phyloP scores from a whole-genome alignment of 2,329 filamentous ascomycete species.

The Fusarium pininemorale region DNA sequence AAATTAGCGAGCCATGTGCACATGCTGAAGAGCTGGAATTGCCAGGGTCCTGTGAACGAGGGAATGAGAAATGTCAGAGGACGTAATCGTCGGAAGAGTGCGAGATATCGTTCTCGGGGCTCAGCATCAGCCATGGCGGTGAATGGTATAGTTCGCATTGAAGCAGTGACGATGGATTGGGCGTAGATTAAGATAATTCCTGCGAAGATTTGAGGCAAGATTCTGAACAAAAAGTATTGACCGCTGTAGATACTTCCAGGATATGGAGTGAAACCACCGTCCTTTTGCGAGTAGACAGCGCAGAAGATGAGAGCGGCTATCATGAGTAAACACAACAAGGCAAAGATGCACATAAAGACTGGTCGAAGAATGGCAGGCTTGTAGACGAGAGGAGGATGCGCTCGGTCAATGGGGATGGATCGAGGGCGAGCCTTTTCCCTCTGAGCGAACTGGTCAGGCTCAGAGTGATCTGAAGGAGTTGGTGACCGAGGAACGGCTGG shows the following conservation, averaged over 20 bases:
- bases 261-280: slow-evolving; percentile 75
- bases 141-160: slow-evolving; percentile 83
- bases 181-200: slow-evolving; percentile 78
- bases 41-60: slow-evolving; percentile 67
- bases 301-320: slow-evolving; percentile 76
- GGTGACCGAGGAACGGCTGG: slow-evolving; percentile 15
- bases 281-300: slow-evolving; percentile 71
- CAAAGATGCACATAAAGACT: slow-evolving; percentile 68
- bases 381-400: slow-evolving; percentile 68
- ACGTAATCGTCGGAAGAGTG: slow-evolving; percentile 74
- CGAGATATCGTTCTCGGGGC: slow-evolving; percentile 66
- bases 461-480: slow-evolving; percentile 24
- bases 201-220: slow-evolving; percentile 82
- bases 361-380: slow-evolving; percentile 77
- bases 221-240: slow-evolving; percentile 86
- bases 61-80: slow-evolving; percentile 74
- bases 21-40: slow-evolving; percentile 72
- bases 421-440: slow-evolving; percentile 46
- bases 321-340: slow-evolving; percentile 73
- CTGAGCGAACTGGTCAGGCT: slow-evolving; percentile 18
- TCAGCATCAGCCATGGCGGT: slow-evolving; percentile 75
- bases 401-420: slow-evolving; percentile 50
- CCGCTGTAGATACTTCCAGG: slow-evolving; percentile 71
- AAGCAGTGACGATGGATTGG: slow-evolving; percentile 76
- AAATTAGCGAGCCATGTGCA: slow-evolving; percentile 82